Evolutionary conservation across 768 basidiomycete genomes (phyloP).

Genomic region (Boletus patriciae): DNA sequence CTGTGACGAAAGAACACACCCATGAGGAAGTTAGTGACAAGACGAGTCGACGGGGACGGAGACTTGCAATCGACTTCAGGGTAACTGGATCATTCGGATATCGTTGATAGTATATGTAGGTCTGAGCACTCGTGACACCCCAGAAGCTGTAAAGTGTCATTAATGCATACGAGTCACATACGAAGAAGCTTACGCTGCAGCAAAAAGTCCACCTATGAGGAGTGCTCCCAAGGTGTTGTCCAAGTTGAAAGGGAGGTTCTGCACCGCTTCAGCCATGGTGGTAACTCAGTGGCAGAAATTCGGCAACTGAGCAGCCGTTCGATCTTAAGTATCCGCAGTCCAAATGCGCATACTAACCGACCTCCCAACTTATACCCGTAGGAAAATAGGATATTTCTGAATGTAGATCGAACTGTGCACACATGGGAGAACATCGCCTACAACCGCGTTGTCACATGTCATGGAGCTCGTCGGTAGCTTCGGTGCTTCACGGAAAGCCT

Average conservation of each 20-base stretch:
- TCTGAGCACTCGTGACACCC: slow-evolving; percentile 56
- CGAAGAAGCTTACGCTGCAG: slow-evolving; percentile 46
- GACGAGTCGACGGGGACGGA: background rate
- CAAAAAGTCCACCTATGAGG: slow-evolving; percentile 53
- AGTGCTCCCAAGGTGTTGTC: slow-evolving; percentile 54
- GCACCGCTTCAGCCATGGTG: background rate
- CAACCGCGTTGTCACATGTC: background rate
- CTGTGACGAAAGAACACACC: slow-evolving; percentile 29
- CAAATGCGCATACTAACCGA: background rate
- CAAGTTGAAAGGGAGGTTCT: slow-evolving; percentile 31
- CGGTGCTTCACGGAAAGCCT: background rate
- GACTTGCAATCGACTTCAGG: slow-evolving; percentile 41
- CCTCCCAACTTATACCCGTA: background rate
- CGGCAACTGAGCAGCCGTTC: background rate
- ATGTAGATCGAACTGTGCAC: background rate
- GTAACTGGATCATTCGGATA: slow-evolving; percentile 33
- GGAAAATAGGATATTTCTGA: background rate
- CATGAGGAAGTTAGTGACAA: slow-evolving; percentile 36
- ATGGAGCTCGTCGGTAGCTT: slow-evolving; percentile 7
- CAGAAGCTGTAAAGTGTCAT: slow-evolving; percentile 42
- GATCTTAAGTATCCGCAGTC: background rate
- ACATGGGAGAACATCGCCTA: background rate
- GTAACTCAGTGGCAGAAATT: background rate
- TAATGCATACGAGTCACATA: background rate
- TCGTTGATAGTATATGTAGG: slow-evolving; percentile 48